Evolutionary conservation across 2,329 filamentous ascomycete genomes (phyloP).

Genomic region (Dryadomyces quercivorus): DNA sequence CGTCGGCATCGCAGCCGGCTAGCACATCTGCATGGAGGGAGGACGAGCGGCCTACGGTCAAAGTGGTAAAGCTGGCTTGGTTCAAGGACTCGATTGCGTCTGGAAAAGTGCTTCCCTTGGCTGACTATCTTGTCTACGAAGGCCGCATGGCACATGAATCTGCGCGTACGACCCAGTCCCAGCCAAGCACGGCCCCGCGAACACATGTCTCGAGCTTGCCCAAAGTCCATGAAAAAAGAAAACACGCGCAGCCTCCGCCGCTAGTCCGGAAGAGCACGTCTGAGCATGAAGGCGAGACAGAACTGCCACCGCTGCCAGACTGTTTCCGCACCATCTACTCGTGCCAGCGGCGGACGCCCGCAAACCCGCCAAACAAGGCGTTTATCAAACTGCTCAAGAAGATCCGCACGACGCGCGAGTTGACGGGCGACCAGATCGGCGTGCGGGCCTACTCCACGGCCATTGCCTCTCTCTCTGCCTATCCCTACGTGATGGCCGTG

Average conservation of each 20-base stretch:
- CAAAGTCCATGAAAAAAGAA: neutral
- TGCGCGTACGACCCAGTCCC: neutral
- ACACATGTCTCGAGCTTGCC: neutral
- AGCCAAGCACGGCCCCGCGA: constrained; percentile 12
- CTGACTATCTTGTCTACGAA: constrained; percentile 41
- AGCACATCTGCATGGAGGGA: constrained; percentile 34
- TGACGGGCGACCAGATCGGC: constrained; percentile 66
- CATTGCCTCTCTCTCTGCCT: constrained; percentile 74
- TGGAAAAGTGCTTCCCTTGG: constrained; percentile 31
- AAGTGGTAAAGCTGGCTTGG: constrained; percentile 49
- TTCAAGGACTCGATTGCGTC: constrained; percentile 38
- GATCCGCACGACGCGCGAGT: constrained; percentile 57
- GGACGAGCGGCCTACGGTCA: constrained; percentile 14
- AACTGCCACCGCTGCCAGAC: constrained; percentile 54
- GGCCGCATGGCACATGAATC: constrained; percentile 23
- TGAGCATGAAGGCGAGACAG: constrained; percentile 51
- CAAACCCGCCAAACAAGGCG: constrained; percentile 54
- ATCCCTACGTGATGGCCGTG: constrained; percentile 42
- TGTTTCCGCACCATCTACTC: constrained; percentile 58
- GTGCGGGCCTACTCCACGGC: constrained; percentile 78
- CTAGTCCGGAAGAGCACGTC: constrained; percentile 63
- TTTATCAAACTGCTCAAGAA: constrained; percentile 67
- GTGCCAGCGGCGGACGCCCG: constrained; percentile 66
- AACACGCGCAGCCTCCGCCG: constrained; percentile 11
- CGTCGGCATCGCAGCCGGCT: constrained; percentile 44